These are phyloP conservation scores for Eutypa lata DNA, from an alignment of 2,329 filamentous ascomycete species.

Conservation along the genomic window DNA sequence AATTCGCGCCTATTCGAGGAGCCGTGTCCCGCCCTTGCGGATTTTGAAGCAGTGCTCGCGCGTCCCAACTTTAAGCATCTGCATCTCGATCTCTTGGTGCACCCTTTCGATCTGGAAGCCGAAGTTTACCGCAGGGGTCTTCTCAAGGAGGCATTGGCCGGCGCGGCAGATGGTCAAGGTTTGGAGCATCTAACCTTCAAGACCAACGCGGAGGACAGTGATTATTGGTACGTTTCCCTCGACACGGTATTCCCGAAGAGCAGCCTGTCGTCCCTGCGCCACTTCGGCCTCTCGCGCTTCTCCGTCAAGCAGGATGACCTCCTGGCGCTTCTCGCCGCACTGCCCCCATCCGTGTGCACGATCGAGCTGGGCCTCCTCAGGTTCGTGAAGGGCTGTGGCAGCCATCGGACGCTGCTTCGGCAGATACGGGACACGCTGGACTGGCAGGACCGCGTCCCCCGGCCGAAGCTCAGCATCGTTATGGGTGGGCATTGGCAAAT, in stretches of 20 bases:
- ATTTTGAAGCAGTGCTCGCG: background rate
- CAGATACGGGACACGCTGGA: too few species aligned
- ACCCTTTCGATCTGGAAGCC: background rate
- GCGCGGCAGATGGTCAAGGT: background rate
- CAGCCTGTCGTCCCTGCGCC: background rate
- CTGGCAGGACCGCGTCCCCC: too few species aligned
- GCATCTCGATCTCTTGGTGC: background rate
- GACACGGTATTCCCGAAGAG: background rate
- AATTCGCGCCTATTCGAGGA: conserved; percentile 28
- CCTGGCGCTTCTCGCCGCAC: background rate
- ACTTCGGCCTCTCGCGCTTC: background rate
- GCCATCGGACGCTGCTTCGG: too few species aligned
- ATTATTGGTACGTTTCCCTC: background rate
- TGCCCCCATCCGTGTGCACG: background rate
- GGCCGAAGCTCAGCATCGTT: too few species aligned
- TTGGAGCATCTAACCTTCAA: background rate
- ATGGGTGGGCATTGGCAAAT: too few species aligned
- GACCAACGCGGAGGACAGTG: background rate
- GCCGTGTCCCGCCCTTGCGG: background rate
- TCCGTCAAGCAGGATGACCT: background rate
- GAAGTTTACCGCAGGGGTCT: background rate
- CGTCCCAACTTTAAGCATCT: background rate
- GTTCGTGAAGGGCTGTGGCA: too few species aligned
- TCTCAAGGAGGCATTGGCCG: background rate
- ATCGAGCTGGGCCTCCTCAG: too few species aligned